Base-by-base conservation (phyloP, 345 rosid genomes). In the Rhizophora apiculata region DNA sequence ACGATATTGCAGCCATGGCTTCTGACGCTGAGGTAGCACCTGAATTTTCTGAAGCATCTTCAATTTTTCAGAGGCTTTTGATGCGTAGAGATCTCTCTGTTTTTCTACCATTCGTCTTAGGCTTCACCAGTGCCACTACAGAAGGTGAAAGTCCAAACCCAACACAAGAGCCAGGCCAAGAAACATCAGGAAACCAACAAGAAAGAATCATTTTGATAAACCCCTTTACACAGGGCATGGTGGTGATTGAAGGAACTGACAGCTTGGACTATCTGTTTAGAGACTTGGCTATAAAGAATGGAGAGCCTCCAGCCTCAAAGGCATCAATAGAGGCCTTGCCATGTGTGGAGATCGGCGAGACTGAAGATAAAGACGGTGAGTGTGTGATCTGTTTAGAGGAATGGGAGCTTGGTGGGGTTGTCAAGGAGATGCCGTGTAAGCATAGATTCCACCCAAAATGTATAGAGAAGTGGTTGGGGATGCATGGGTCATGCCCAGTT, bases 401-500 rank as follows among this genome's bases (percentile, higher is more conserved):
- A 68, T 80, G 82, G 82, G 80, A 66, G 65, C 26, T 3, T 7
- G 86, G 85, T 49, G 88, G 71, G 65, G 46, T 68, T 59, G 91
- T 51, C 6, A 85, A 81, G 83, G 95, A 83, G 85, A 91, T 93
- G 96, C 96, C 96, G 6, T 91, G 98, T 65, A 84, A 82, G 78
- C 97, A 91, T 63, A 82, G 78, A 85, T 91, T 93, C 71, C 98
- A 91, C 72, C 84, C 82, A 3, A 73, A 69, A 2, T 93, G 98
- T 72, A 79, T 93, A 68, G 86, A 85, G 72, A 85, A 83, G 78
- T 91, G 97, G 98, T 59, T 93, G 67, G 84, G 79, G 83, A 56
- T 89, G 62, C 94, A 85, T 76, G 93, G 98, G 32, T 83, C 89
- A 2, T 93, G 98, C 81, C 98, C 98, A 65, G 85, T 94, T 76